Evolutionary conservation across 108 stramenopile genomes (phyloP).

Genomic region (Aurantiochytrium sp.): DNA sequence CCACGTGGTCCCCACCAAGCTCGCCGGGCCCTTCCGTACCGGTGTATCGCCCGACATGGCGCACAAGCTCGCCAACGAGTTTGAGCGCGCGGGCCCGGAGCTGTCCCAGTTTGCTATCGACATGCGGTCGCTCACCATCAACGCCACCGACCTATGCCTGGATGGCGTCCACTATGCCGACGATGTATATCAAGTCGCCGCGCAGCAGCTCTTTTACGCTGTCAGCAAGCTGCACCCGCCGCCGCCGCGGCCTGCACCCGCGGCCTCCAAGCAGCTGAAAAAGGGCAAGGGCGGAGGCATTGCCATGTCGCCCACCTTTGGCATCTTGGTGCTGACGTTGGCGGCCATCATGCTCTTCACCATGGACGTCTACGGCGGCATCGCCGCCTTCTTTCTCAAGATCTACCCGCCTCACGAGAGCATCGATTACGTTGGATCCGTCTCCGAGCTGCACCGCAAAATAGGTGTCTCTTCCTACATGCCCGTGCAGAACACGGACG

Average conservation of each 20-base stretch:
- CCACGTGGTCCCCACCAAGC: background rate
- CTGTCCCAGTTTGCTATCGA: background rate
- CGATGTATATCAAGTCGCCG: background rate
- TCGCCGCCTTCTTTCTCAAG: background rate
- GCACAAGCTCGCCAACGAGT: no score
- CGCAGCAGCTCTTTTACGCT: background rate
- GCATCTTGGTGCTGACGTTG: background rate
- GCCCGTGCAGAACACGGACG: background rate
- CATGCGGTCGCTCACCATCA: background rate
- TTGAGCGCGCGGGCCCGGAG: no score
- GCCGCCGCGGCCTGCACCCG: background rate
- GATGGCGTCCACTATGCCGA: background rate
- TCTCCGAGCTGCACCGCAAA: background rate
- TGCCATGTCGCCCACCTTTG: background rate
- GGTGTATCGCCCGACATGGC: no score
- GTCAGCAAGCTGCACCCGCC: background rate
- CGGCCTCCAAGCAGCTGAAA: no score
- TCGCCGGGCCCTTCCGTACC: background rate
- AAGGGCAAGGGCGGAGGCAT: conserved; percentile 7
- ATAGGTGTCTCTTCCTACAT: background rate
- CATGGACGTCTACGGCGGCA: background rate
- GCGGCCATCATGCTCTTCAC: background rate
- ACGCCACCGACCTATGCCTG: background rate
- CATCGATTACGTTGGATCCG: background rate
- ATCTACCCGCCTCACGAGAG: background rate